Conservation (phyloP, 169 alveolate genomes). For the Eimeria acervulina region DNA sequence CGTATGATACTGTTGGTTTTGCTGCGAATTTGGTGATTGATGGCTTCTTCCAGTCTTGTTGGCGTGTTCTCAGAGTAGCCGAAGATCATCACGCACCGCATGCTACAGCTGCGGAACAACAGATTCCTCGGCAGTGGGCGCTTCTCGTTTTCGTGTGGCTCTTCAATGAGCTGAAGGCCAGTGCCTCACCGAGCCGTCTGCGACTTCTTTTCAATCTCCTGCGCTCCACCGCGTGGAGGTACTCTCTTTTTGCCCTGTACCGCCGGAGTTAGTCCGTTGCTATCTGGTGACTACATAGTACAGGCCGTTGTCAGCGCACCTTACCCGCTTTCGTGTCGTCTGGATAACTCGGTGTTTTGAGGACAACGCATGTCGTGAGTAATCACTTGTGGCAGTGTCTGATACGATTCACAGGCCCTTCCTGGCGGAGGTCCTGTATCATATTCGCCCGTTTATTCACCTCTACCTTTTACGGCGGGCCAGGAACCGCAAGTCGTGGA, state of each 20-base stretch:
- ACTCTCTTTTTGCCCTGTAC: neutral
- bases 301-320: neutral
- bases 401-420: constrained; percentile 19
- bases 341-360: neutral
- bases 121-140: constrained; percentile 73
- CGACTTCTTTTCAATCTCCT: neutral
- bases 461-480: constrained; percentile 70
- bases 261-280: neutral
- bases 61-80: constrained; percentile 10
- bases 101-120: constrained; percentile 54
- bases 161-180: constrained; percentile 50
- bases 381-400: neutral
- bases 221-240: constrained; percentile 61
- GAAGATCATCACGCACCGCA: constrained; percentile 36
- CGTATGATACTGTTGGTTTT: neutral
- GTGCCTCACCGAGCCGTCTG: constrained; percentile 4
- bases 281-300: neutral
- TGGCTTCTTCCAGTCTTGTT: neutral
- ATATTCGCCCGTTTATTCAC: constrained; percentile 70
- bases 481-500: constrained; percentile 64
- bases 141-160: constrained; percentile 43
- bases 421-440: constrained; percentile 50
- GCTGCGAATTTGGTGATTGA: no score
- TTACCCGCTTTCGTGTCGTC: neutral
- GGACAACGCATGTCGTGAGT: neutral